Base-by-base conservation (phyloP, 805 yeast genomes). In the Starmera quercuum region DNA sequence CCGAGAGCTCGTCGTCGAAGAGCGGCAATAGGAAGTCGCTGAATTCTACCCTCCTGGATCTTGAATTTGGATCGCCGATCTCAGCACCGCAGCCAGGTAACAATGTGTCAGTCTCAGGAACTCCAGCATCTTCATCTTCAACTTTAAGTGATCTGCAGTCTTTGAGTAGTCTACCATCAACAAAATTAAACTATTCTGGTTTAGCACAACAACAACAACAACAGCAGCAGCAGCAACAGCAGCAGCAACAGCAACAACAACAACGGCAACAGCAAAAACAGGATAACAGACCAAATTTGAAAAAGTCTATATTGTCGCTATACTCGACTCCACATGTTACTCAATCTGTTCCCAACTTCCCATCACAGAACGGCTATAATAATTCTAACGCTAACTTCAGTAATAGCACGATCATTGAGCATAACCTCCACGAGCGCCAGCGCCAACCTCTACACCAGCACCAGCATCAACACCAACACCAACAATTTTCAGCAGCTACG, bases 301-400 rank as follows among this genome's bases (percentile, higher is more conserved):
- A 92, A 53, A 85, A 85, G 60, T 85, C 96, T 1, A 92, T 92
- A 39, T 61, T 92, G 38, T 86, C 97, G 17, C 68, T 92, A 34
- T 92, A 92, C 56, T 75, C 94, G 2, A 72, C 83, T 2, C 83
- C 69, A 6, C 33, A 42, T 29, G 45, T 44, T 7, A 30, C 52
- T 12, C 39, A 30, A 19, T 44, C 49, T 8, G 42, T 50, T 3
- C 51, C 54, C 26, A 45, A 31, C 31, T 47, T 50, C 31, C 18
- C 29, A 16, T 6, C 15, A 10, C 20, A 15, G 20, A 16, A 29
- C 16, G 29, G 31, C 33, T 27, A 31, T 16, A 18, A 30, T 11
- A 23, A 14, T n/a, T 25, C 22, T 20, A 18, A 38, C 21, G 36
- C 37, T 13, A 31, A 26, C 21, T 23, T 34, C 16, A 30, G 22